These are phyloP conservation scores for Neurospora crassa DNA, from an alignment of 2,329 filamentous ascomycete genomes.

Conservation along the genomic window DNA sequence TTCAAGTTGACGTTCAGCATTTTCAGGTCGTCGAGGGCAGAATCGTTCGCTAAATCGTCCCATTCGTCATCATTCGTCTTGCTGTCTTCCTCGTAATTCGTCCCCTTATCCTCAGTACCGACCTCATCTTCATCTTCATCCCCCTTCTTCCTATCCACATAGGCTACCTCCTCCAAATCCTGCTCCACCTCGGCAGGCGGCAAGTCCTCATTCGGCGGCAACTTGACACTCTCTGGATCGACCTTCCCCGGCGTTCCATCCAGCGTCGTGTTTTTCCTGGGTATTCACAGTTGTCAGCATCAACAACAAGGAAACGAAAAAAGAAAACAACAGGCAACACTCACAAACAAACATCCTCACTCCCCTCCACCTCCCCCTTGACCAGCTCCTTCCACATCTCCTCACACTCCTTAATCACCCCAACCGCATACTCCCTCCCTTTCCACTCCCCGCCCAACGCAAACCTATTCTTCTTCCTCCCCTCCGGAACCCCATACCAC, in stretches of 20 bases:
- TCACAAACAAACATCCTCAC: constrained; percentile 70
- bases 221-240: constrained; percentile 10
- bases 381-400: constrained; percentile 96
- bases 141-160: constrained; percentile 9
- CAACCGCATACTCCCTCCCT: constrained; percentile 96
- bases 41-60: not conserved
- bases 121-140: not conserved
- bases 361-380: constrained; percentile 67
- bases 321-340: constrained; percentile 26
- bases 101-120: not conserved
- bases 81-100: not conserved
- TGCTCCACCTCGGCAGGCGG: constrained; percentile 79
- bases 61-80: not conserved
- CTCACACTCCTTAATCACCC: constrained; percentile 85
- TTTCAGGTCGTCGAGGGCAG: not conserved
- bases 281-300: constrained; percentile 20
- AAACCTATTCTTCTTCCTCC: constrained; percentile 99
- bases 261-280: constrained; percentile 15
- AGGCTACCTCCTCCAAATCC: constrained; percentile 99
- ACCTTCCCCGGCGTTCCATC: constrained; percentile 11
- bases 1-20: not conserved
- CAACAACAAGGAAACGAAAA: not conserved
- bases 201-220: constrained; percentile 72
- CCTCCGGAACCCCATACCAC: constrained; percentile 99
- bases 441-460: constrained; percentile 99